Percentiles rank a stretch among this genome's conserved stretches.
Conservation (phyloP, 176 grass and related monocot species). For the Lolium perenne region DNA sequence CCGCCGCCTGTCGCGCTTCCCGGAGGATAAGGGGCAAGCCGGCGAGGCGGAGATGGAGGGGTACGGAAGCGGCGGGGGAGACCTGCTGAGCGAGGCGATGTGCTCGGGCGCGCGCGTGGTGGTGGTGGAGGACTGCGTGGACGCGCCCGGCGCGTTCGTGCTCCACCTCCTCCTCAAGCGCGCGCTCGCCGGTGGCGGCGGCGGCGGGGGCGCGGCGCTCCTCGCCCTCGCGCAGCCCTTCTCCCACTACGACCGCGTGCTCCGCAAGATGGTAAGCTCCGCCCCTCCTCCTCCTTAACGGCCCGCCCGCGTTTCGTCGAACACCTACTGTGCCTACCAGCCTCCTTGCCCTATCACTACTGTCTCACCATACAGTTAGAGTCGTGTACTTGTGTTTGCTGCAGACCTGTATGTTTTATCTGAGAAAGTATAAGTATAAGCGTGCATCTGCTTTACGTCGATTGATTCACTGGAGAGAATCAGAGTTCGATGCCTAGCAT, state of each 20-base stretch:
- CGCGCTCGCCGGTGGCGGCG: neutral
- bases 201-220: constrained; percentile 26
- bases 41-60: constrained; percentile 40
- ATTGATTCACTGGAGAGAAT: too few relatives aligned
- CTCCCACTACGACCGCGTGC: constrained; percentile 67
- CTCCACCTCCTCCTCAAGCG: constrained; percentile 73
- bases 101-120: constrained; percentile 52
- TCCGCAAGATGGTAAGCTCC: constrained; percentile 58
- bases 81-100: constrained; percentile 67
- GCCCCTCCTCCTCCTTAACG: too few relatives aligned
- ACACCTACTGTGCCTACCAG: constrained; percentile 12
- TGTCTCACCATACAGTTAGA: neutral
- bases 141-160: constrained; percentile 63
- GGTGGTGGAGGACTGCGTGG: constrained; percentile 75
- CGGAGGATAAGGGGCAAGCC: neutral
- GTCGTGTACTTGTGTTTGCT: neutral
- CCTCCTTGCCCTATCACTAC: neutral
- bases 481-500: neutral
- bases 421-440: too few relatives aligned
- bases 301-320: constrained; percentile 18
- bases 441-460: too few relatives aligned
- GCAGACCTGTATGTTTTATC: neutral
- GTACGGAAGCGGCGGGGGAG: neutral
- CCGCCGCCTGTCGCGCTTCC: neutral
- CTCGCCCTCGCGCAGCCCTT: constrained; percentile 63